Evolutionary conservation across 257 asterid species (phyloP).

Genomic region (Schizonepeta tenuifolia): DNA sequence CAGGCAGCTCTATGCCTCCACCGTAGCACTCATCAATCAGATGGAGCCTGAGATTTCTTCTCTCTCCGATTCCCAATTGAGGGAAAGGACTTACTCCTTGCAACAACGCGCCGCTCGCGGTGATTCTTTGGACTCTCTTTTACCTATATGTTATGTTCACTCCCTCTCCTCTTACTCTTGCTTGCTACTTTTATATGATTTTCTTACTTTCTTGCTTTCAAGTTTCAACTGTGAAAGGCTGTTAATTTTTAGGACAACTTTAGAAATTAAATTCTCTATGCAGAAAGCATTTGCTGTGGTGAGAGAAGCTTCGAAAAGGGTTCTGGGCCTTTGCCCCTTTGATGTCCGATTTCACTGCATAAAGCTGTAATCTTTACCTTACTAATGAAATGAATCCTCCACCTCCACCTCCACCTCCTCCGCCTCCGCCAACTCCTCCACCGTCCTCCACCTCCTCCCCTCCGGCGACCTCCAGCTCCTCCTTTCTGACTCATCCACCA

Average conservation of each 20-base stretch:
- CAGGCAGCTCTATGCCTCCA: conserved; percentile 60
- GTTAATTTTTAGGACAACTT: too few relatives aligned
- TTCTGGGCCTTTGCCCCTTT: conserved; percentile 96
- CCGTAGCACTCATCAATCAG: conserved; percentile 61
- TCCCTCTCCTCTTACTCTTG: not conserved
- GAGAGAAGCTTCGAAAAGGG: conserved; percentile 96
- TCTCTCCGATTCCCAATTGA: conserved; percentile 75
- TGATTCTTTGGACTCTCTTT: conserved; percentile 77
- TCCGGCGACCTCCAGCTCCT: too few relatives aligned
- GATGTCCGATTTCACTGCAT: conserved; percentile 96
- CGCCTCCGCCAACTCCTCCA: too few relatives aligned
- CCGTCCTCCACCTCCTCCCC: too few relatives aligned
- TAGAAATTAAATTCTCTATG: conserved; percentile 5
- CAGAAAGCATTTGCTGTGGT: conserved; percentile 97
- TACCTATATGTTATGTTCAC: conserved; percentile 62
- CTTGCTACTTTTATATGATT: not conserved
- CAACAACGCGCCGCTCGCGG: conserved; percentile 70
- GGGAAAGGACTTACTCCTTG: conserved; percentile 71
- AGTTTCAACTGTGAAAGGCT: too few relatives aligned
- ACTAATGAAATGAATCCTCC: too few relatives aligned
- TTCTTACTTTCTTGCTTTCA: too few relatives aligned
- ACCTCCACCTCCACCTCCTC: too few relatives aligned
- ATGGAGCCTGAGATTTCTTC: conserved; percentile 76
- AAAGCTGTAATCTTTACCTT: too few relatives aligned
- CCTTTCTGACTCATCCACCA: too few relatives aligned